Conservation (phyloP, 176 grass and related monocot genomes). For the Triticum timopheevii region DNA sequence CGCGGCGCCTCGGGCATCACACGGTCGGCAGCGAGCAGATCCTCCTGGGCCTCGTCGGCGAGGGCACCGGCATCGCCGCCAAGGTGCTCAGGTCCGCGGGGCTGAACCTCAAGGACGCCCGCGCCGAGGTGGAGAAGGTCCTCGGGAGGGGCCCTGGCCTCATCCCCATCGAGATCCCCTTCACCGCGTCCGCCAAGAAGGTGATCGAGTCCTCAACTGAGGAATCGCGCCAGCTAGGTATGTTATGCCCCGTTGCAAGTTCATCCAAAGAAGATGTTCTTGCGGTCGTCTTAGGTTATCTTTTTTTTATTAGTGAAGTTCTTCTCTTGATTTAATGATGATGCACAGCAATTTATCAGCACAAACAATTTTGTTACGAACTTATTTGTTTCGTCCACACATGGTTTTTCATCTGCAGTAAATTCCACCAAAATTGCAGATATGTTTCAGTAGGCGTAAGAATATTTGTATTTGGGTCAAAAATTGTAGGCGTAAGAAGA, state of each 20-base stretch:
- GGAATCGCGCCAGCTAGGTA: constrained; percentile 85
- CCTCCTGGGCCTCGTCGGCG: constrained; percentile 76
- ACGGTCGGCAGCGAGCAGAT: constrained; percentile 92
- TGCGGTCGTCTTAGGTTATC: background rate
- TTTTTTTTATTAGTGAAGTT: background rate
- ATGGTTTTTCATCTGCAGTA: background rate
- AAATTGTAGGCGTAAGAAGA: background rate
- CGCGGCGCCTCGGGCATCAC: constrained; percentile 70
- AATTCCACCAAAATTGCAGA: too few relatives aligned
- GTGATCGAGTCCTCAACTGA: constrained; percentile 73
- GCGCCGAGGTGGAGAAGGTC: constrained; percentile 96
- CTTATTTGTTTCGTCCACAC: background rate
- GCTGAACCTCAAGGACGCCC: constrained; percentile 86
- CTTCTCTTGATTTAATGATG: background rate
- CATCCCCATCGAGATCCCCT: constrained; percentile 79
- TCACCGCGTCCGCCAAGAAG: constrained; percentile 68
- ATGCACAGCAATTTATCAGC: background rate
- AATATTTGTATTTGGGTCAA: background rate
- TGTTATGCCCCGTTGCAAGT: background rate
- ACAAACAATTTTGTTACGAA: background rate
- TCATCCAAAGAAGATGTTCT: background rate
- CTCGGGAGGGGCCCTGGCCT: constrained; percentile 77
- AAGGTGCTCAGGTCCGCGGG: constrained; percentile 91
- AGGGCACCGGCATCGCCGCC: constrained; percentile 84
- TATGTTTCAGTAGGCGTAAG: too few relatives aligned